A percentile compares a stretch with the other conserved stretches of the same genome.
phyloP scores from a whole-genome alignment of 2,329 filamentous ascomycete genomes.

The Aspergillus sojae region DNA sequence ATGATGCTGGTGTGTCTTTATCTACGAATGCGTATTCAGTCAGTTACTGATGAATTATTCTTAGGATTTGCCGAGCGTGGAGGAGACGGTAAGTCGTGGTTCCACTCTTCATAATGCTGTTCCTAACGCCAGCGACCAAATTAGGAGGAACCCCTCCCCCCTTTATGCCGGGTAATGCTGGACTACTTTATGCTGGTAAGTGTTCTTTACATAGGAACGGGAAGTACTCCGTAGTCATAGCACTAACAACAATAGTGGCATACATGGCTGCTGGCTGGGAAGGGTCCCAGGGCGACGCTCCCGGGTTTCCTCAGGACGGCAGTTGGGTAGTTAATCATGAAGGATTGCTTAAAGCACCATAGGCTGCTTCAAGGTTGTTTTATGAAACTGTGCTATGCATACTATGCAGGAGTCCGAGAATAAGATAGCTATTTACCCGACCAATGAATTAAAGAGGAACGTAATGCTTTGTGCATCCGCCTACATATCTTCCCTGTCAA shows the following conservation, averaged over 20 bases:
- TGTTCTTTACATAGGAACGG: not conserved
- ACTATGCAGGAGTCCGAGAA: not conserved
- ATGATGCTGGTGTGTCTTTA: conserved; percentile 17
- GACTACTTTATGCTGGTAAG: conserved; percentile 17
- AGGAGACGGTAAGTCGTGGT: conserved; percentile 10
- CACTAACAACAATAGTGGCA: conserved; percentile 8
- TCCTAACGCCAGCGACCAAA: not conserved
- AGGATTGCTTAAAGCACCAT: conserved; percentile 13
- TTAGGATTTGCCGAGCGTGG: conserved; percentile 19
- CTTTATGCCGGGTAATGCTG: conserved; percentile 21
- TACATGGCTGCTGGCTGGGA: conserved; percentile 20
- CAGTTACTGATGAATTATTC: not conserved
- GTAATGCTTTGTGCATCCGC: not conserved
- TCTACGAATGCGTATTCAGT: not conserved
- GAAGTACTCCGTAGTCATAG: no score
- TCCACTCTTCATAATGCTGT: not conserved
- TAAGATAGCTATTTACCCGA: not conserved
- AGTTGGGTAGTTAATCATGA: conserved; percentile 17
- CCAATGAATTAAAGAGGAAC: not conserved
- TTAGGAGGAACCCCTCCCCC: conserved; percentile 18
- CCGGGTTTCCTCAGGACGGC: conserved; percentile 16
- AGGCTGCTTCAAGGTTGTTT: not conserved
- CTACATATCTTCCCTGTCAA: not conserved
- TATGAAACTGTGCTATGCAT: not conserved
- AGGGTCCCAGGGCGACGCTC: conserved; percentile 13